Conservation (phyloP, 2,329 filamentous ascomycete species). For the Hymenoscyphus albidus region DNA sequence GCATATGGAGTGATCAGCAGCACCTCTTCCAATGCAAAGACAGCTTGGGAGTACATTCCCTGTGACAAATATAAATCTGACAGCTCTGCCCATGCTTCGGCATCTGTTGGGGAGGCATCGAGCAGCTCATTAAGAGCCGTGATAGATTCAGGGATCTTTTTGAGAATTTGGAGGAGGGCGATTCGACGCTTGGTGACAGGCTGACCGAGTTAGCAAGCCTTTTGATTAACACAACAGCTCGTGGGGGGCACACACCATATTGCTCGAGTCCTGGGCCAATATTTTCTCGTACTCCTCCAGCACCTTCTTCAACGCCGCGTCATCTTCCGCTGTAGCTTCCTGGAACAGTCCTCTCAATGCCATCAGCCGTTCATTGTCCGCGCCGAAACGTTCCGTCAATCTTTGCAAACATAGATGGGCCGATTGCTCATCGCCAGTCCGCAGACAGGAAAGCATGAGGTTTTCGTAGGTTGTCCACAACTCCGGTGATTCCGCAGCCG, state of each 20-base stretch:
- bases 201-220: conserved; percentile 44
- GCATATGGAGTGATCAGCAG: conserved; percentile 83
- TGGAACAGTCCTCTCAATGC: conserved; percentile 77
- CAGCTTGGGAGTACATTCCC: conserved; percentile 74
- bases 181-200: conserved; percentile 81
- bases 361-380: conserved; percentile 80
- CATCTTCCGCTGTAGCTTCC: conserved; percentile 71
- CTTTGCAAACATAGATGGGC: conserved; percentile 73
- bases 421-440: conserved; percentile 75
- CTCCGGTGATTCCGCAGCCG: conserved; percentile 66
- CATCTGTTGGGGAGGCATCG: conserved; percentile 81
- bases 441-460: conserved; percentile 76
- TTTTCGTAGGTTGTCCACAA: conserved; percentile 86
- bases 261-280: conserved; percentile 68
- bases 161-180: conserved; percentile 72
- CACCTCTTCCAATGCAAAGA: conserved; percentile 88
- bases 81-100: conserved; percentile 90
- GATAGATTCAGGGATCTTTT: conserved; percentile 68
- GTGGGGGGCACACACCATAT: conserved; percentile 59
- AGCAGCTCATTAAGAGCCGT: conserved; percentile 69
- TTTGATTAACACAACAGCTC: conserved; percentile 5
- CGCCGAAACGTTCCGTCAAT: conserved; percentile 76
- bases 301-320: conserved; percentile 62
- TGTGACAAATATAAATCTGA: conserved; percentile 80
- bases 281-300: conserved; percentile 75